Evolutionary conservation across 2,329 filamentous ascomycete species (phyloP).

Genomic region (Pseudogymnoascus sp.): DNA sequence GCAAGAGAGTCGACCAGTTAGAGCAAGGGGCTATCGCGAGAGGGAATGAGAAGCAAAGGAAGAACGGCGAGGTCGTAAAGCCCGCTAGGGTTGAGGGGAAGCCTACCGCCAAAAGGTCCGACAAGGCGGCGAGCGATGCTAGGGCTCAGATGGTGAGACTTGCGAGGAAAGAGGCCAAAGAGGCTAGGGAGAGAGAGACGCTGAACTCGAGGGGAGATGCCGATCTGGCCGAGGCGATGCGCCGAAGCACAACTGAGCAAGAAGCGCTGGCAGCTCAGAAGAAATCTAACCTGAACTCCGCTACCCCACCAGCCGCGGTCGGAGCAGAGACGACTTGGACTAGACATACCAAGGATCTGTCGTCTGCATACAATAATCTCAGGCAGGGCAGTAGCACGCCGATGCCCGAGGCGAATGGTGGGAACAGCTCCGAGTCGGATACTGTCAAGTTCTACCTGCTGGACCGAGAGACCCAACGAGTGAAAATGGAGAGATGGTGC

Average conservation of each 20-base stretch:
- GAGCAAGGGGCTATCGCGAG: neutral
- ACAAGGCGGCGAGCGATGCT: neutral
- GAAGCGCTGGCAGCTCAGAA: neutral
- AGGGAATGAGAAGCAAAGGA: neutral
- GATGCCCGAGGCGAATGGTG: neutral
- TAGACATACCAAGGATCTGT: neutral
- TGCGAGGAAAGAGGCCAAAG: constrained; percentile 19
- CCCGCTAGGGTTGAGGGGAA: neutral
- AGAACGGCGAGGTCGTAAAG: neutral
- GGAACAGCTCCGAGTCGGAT: neutral
- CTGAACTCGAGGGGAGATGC: constrained; percentile 24
- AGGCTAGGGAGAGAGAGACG: constrained; percentile 20
- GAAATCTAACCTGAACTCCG: neutral
- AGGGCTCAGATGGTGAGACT: neutral
- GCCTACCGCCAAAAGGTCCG: neutral
- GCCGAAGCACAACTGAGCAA: neutral
- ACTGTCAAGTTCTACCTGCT: neutral
- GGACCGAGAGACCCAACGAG: neutral
- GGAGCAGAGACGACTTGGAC: neutral
- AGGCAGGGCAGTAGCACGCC: neutral
- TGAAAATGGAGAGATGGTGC: neutral
- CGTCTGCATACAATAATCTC: neutral
- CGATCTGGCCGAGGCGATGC: constrained; percentile 18
- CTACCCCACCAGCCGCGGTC: neutral
- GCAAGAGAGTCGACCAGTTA: neutral